Conservation (phyloP, 106 monocot species). For the Allium sativum region DNA sequence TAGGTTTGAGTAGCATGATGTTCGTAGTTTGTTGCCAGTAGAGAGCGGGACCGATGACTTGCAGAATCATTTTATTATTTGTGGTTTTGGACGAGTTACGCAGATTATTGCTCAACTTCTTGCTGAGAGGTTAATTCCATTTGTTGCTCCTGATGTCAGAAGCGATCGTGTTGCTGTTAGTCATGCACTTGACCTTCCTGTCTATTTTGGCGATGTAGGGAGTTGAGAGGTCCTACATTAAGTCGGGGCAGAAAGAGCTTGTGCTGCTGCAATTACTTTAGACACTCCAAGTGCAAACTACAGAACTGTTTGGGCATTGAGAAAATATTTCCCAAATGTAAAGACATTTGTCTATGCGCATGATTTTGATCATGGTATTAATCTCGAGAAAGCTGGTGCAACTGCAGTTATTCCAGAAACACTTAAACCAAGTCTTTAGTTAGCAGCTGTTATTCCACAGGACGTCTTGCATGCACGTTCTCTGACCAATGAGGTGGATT, state of each 20-base stretch:
- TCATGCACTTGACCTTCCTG: conserved; percentile 84
- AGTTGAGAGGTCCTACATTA: conserved; percentile 96
- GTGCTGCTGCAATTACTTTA: conserved; percentile 82
- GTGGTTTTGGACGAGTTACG: conserved; percentile 97
- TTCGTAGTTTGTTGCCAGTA: conserved; percentile 83
- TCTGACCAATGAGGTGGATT: too few relatives aligned
- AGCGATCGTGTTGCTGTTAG: conserved; percentile 86
- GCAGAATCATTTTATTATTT: conserved; percentile 97
- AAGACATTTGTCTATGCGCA: conserved; percentile 96
- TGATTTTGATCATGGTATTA: conserved; percentile 89
- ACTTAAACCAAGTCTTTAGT: conserved; percentile 92
- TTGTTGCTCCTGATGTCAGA: conserved; percentile 97
- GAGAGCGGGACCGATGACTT: conserved; percentile 99
- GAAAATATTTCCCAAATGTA: conserved; percentile 92
- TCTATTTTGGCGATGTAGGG: conserved; percentile 95
- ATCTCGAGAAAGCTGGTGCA: conserved; percentile 95
- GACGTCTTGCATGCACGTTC: too few relatives aligned
- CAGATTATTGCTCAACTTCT: conserved; percentile 99
- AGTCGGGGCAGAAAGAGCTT: conserved; percentile 94
- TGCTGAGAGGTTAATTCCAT: conserved; percentile 97
- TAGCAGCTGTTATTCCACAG: conserved; percentile 97
- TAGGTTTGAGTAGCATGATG: conserved; percentile 93
- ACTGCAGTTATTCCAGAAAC: conserved; percentile 95
- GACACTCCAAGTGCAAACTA: conserved; percentile 94
- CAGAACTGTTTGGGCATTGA: conserved; percentile 89